Evolutionary conservation across 345 rosid genomes (phyloP).

Genomic region (Turnera subulata): DNA sequence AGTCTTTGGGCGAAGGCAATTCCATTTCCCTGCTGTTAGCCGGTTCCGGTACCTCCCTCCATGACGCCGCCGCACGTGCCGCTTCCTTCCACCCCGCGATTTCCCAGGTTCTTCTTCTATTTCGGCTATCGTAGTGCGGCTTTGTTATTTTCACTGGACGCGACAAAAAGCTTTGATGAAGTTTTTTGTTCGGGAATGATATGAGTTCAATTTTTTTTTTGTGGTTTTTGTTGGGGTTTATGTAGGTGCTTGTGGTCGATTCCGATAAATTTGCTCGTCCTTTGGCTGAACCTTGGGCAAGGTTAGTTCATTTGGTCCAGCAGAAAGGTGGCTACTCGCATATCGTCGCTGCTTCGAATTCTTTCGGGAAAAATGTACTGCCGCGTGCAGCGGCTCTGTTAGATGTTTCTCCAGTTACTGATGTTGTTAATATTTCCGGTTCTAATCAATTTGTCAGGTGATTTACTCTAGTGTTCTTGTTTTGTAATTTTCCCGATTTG

Average conservation of each 20-base stretch:
- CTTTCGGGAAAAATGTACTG: constrained; percentile 83
- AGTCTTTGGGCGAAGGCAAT: constrained; percentile 42
- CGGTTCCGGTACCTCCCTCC: constrained; percentile 78
- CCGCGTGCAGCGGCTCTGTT: constrained; percentile 93
- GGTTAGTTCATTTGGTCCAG: constrained; percentile 68
- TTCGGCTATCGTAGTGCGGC: background rate
- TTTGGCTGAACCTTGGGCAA: constrained; percentile 91
- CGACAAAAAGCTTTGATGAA: background rate
- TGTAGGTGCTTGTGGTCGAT: constrained; percentile 87
- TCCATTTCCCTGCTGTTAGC: constrained; percentile 69
- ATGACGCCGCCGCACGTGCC: constrained; percentile 67
- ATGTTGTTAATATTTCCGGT: constrained; percentile 64
- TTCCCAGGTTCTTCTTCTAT: constrained; percentile 40
- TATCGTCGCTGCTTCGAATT: constrained; percentile 65
- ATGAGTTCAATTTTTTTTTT: constrained; percentile 4
- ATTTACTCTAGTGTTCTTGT: background rate
- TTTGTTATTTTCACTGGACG: background rate
- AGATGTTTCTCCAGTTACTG: constrained; percentile 92
- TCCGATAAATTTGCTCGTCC: constrained; percentile 64
- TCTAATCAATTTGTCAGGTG: constrained; percentile 75
- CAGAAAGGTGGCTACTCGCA: constrained; percentile 64
- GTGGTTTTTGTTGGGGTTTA: constrained; percentile 8
- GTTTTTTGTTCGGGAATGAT: background rate
- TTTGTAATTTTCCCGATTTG: background rate
- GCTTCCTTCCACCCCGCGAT: constrained; percentile 72